These are phyloP conservation scores for Phytophthora litchii DNA, from an alignment of 352 stramenopile species.

Conservation along the genomic window DNA sequence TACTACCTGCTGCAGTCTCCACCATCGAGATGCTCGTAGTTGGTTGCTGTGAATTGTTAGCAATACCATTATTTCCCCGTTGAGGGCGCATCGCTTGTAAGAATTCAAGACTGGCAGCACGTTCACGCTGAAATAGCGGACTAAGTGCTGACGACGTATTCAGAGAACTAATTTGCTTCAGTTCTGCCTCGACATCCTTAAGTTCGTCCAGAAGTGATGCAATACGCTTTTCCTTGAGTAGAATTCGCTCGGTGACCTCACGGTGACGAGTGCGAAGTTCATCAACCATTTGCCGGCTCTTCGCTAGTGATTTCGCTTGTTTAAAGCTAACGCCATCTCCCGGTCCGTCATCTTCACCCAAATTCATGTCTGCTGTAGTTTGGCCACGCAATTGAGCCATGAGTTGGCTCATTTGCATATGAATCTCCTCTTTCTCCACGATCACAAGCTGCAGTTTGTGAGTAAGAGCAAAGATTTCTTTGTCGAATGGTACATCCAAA, in stretches of 20 bases:
- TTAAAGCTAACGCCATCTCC: constrained; percentile 15
- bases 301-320: constrained; percentile 37
- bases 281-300: constrained; percentile 47
- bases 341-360: constrained; percentile 5
- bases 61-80: background rate
- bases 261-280: constrained; percentile 49
- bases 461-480: constrained; percentile 79
- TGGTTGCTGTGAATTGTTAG: background rate
- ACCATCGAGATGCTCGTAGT: background rate
- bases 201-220: constrained; percentile 59
- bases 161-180: constrained; percentile 54
- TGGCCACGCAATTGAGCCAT: constrained; percentile 46
- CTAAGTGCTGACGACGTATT: constrained; percentile 28
- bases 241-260: constrained; percentile 56
- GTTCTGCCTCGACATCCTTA: constrained; percentile 63
- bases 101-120: constrained; percentile 37
- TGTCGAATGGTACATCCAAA: constrained; percentile 57
- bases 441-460: constrained; percentile 79
- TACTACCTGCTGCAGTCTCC: constrained; percentile 4
- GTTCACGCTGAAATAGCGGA: constrained; percentile 33
- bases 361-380: constrained; percentile 5
- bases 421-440: constrained; percentile 78
- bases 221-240: constrained; percentile 56
- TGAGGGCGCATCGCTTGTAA: constrained; percentile 18
- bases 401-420: constrained; percentile 70